Evolutionary conservation across 306 rosid genomes (phyloP), one percentile per base, ranked within the genome.

Genomic region (Hippophae tibetana): DNA sequence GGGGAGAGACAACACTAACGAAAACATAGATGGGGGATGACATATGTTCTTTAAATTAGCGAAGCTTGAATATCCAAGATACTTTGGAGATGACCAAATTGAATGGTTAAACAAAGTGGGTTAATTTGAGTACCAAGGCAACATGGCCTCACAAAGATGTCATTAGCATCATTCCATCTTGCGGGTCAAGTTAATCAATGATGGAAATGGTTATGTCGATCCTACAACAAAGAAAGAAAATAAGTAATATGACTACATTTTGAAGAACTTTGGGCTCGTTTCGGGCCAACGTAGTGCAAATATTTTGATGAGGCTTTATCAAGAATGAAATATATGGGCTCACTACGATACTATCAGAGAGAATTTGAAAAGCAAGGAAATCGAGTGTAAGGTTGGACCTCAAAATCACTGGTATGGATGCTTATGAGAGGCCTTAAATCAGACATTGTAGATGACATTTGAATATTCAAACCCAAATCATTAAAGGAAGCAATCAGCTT

Each of bases 141-240:
- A 18, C 23, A 18, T 18, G 23, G 23, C 23, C 0, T 18, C 23
- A 18, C 23, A 18, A 18, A 18, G 1, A 18, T 18, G 1, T 18
- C 23, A 18, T 18, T 18, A 18, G 23, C 23, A 18, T 18, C 23
- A 18, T 42, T 43, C 13, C 31, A 58, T 9, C 50, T 58, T 5
- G 12, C 13, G 14, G 51, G 62, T 3, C 40, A 58, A 42, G 62
- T 49, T 1, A 58, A 58, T 3, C 50, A 58, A 58, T 58, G 62
- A 49, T 58, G 49, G 50, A 40, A 58, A 8, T 58, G 50, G 62
- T 0, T 58, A 1, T 10, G 27, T 9, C 1, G 9, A 13, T 10
- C 48, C 1, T 43, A 4, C 12, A 12, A 1, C 2, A n/a, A 13
- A 3, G 62, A 42, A 5, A 51, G 49, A 6, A 7, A 49, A 58